Conservation (phyloP, 1,139 yeast genomes). For the Taiozyma sp. region DNA sequence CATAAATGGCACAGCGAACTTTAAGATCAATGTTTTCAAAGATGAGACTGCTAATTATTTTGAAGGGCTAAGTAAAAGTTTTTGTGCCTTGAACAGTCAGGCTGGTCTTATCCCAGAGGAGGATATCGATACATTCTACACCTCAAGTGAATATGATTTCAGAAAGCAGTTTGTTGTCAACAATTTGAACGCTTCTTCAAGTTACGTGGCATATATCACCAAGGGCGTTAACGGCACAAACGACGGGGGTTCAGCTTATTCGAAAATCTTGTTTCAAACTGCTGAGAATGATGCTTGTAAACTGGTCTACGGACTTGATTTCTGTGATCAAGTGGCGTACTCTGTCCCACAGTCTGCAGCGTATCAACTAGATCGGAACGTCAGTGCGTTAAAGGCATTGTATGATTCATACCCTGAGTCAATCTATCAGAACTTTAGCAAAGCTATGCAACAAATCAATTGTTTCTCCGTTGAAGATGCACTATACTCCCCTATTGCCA, state of each 20-base stretch:
- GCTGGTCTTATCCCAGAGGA: conserved; percentile 31
- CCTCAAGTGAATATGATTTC: conserved; percentile 39
- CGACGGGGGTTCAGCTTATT: conserved; percentile 64
- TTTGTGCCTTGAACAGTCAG: conserved; percentile 62
- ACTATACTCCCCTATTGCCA: conserved; percentile 63
- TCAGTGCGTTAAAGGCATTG: conserved; percentile 29
- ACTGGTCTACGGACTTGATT: conserved; percentile 64
- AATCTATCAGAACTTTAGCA: conserved; percentile 60
- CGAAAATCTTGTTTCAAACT: conserved; percentile 57
- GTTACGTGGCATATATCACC: conserved; percentile 62
- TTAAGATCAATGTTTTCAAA: conserved; percentile 42
- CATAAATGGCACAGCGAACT: conserved; percentile 21
- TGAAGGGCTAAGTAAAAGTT: conserved; percentile 45
- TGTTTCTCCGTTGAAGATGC: conserved; percentile 74
- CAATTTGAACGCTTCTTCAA: conserved; percentile 56
- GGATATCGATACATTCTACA: conserved; percentile 18
- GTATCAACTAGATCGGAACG: conserved; percentile 11
- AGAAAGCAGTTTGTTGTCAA: conserved; percentile 57
- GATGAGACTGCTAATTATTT: conserved; percentile 36
- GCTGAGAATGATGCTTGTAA: conserved; percentile 56
- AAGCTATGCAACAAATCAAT: conserved; percentile 69
- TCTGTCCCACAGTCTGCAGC: conserved; percentile 63
- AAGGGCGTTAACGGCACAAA: conserved; percentile 37
- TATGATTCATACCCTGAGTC: conserved; percentile 62
- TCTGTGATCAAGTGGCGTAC: conserved; percentile 81